Base-by-base conservation (phyloP, 2,329 filamentous ascomycete species). In the Arthrocladium fulminans region DNA sequence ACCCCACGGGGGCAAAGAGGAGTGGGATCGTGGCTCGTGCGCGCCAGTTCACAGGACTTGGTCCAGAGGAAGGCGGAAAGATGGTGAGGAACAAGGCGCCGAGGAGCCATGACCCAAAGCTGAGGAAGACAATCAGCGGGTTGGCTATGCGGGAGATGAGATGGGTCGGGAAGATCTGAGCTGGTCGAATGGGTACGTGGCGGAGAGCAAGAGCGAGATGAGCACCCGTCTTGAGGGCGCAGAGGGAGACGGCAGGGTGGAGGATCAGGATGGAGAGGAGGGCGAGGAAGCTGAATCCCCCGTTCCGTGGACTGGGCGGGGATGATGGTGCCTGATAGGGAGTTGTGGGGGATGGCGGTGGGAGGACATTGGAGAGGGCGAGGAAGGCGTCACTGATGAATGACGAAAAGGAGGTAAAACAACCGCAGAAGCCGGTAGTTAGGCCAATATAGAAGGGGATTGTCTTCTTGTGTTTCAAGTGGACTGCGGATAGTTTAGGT, bases 371-470 rank as follows among this genome's bases (percentile, higher is more conserved):
- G 2, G 83, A 81, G 22, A 89, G 65, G 0, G 85, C 83, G 9
- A 92, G 72, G 61, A 89, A 92, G 9, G 74, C 66, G 58, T 92
- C 88, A n/a, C 84, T 76, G 32, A 88, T 79, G 62, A 90, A 90
- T 20, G 81, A 79, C 0, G 87, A 92, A 65, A 94, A 94, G 5
- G 83, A 88, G 0, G 88, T 95, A 60, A 92, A 85, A 52, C 83
- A 88, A 49, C 88, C 86, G 60, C 86, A 92, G 64, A 89, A 88
- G n/a, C 84, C 89, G 0, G 84, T 92, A 0, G 85, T 77, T 10
- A 94, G 76, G 43, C 84, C 88, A 50, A 92, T 82, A 62, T 90
- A 94, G 1, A 92, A 71, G 0, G 88, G 88, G 13, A 90, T 82
- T 0, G 83, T 84, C 70, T 90, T 92, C 64, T 94, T 94, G 17